Base-by-base conservation (phyloP, 192 early-diverging fungal species). In the Umbelopsis isabellina region DNA sequence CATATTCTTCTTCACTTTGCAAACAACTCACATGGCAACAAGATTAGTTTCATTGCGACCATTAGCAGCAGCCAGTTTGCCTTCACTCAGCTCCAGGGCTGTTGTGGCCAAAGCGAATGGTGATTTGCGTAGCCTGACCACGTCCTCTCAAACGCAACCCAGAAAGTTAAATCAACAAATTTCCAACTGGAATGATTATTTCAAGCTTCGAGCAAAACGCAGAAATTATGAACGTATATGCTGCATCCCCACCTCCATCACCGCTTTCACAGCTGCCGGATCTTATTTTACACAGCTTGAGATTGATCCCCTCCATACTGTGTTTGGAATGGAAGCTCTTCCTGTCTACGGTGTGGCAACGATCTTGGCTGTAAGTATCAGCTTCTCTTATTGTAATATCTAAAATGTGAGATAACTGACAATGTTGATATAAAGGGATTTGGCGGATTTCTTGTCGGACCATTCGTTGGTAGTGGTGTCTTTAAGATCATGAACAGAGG, bases 251-350 rank as follows among this genome's bases (percentile, higher is more conserved):
- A 86, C 84, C 30, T 82, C 84, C 15, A 53, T 86, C 5, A 49
- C 84, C 25, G 81, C 85, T 18, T 72, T 82, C 15, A 74, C 75
- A 9, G 70, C 76, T 10, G 47, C 79, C 18, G 69, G 82, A 41
- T 78, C 80, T 25, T 82, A 89, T 15, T 89, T 91, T 70, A 79
- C 87, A 1, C 78, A 80, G 18, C 65, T 86, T 69, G 84, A 86
- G 46, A 80, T 92, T 22, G 84, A 90, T 69, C 89, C 89, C 2
- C 85, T 88, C 33, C 69, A 75, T 51, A 86, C 83, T 16, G 84
- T 91, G 66, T 81, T 90, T 73, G 91, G 91, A 8, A 68, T 89
- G 65, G 89, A 92, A 51, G 89, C 89, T 44, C 33, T 92, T 33
- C 23, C 87, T 13, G 78, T 89, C 23, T 88, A 88, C 73, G 80